Evolutionary conservation across 2,329 filamentous ascomycete species (phyloP).

Genomic region (Cladosporium sp.): DNA sequence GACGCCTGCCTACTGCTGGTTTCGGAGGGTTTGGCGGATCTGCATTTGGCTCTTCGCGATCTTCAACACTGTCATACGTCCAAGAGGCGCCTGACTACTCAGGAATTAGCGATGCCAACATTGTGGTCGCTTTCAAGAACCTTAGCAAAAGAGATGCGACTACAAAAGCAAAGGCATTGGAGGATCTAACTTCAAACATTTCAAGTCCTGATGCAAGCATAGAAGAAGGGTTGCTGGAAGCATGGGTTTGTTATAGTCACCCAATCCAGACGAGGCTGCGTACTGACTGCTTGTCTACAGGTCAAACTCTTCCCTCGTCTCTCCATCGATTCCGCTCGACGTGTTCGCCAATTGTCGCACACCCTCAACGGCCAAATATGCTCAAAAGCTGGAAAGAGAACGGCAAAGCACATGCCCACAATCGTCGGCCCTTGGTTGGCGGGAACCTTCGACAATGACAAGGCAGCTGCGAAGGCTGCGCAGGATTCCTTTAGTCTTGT

Average conservation of each 20-base stretch:
- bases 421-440: constrained; percentile 88
- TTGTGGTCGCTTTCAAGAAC: constrained; percentile 90
- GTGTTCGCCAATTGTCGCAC: constrained; percentile 85
- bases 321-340: constrained; percentile 83
- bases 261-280: constrained; percentile 37
- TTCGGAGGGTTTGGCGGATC: constrained; percentile 36
- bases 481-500: constrained; percentile 71
- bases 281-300: constrained; percentile 16
- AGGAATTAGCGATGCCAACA: constrained; percentile 70
- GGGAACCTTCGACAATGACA: constrained; percentile 82
- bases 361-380: constrained; percentile 63
- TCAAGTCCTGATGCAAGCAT: constrained; percentile 55
- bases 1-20: constrained; percentile 44
- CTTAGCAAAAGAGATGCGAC: constrained; percentile 87
- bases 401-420: constrained; percentile 72
- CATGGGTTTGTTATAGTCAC: constrained; percentile 65
- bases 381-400: constrained; percentile 66
- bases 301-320: constrained; percentile 73
- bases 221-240: constrained; percentile 79
- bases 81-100: constrained; percentile 79
- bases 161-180: constrained; percentile 85
- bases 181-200: constrained; percentile 71
- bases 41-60: constrained; percentile 45
- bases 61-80: constrained; percentile 77
- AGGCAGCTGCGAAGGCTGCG: constrained; percentile 70